Base-by-base conservation (phyloP, 2,329 filamentous ascomycete genomes). In the Malbranchea cinnamomea region DNA sequence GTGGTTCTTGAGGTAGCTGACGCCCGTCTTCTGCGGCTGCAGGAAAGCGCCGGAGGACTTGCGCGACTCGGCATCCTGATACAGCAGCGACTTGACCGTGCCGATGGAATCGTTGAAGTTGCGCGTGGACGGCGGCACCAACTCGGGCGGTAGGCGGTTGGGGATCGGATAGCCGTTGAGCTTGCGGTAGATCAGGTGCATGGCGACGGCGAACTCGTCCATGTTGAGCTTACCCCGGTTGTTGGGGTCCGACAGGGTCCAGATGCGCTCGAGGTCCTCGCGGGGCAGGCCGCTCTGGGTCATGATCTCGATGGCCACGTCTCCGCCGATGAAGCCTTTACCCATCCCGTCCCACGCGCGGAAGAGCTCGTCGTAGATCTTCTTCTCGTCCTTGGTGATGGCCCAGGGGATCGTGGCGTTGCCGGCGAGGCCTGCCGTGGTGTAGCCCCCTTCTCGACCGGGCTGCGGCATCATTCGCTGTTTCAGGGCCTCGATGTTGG, bases 121-220 rank as follows among this genome's bases (percentile, higher is more conserved):
- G 40, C 87, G 74, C 7, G 87, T 93, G 2, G 89, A 95, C 2
- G 89, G 89, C 13, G 89, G 89, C 5, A 95, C 76, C 36, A 98
- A 71, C 61, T 98, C 89, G 1, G 89, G 74, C 6, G 89, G 89
- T 7, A 98, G 67, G 25, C 78, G 76, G 46, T 75, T 80, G 10
- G 89, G 89, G 18, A 95, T 67, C 2, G 87, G 85, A 48, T 95
- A 95, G 20, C 87, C 87, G 46, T 98, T 95, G 31, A 98, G 68
- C 52, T 91, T 93, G 45, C 89, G 72, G 60, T 98, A 98, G 46
- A 98, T 98, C 57, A 98, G 62, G 67, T 98, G 89, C 89, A 98
- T 98, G 6, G 85, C 84, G 30, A 98, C 87, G 6, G 89, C 85
- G 49, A 98, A 98, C 49, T 98, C 89, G 50, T 98, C 89, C 47